phyloP scores from a whole-genome alignment of 2,329 filamentous ascomycete genomes.

The Aulographum hederae region DNA sequence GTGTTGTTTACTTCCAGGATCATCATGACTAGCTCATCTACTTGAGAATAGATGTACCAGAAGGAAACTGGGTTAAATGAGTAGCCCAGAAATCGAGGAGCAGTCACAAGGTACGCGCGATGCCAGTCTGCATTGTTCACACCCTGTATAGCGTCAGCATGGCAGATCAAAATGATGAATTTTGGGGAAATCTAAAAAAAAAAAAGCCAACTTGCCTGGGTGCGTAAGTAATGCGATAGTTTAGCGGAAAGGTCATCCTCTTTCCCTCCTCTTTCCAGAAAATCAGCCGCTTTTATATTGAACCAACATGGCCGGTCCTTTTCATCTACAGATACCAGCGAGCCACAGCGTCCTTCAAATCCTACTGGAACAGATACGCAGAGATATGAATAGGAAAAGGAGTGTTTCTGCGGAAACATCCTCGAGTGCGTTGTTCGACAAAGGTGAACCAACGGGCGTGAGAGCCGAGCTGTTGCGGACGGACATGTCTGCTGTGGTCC shows the following conservation, averaged over 20 bases:
- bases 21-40: conserved; percentile 41
- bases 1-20: conserved; percentile 63
- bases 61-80: conserved; percentile 62
- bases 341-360: conserved; percentile 36
- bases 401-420: conserved; percentile 48
- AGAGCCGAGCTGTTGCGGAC: no score
- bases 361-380: conserved; percentile 48
- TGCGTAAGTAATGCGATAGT: conserved; percentile 42
- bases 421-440: conserved; percentile 42
- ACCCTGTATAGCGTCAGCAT: conserved; percentile 25
- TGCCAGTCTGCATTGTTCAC: conserved; percentile 42
- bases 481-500: no score
- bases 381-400: conserved; percentile 54
- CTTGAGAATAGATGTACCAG: conserved; percentile 54
- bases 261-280: conserved; percentile 36
- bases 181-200: no score
- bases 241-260: conserved; percentile 42
- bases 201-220: no score
- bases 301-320: conserved; percentile 32
- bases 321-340: conserved; percentile 33
- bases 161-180: no score
- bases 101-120: conserved; percentile 53
- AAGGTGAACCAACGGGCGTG: no score
- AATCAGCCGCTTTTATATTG: conserved; percentile 39
- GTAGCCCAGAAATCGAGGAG: conserved; percentile 49